Percentiles rank a stretch among this genome's conserved stretches.
These are phyloP conservation scores for Salvia rosmarinus DNA, from an alignment of 257 asterid genomes.

Conservation along the genomic window DNA sequence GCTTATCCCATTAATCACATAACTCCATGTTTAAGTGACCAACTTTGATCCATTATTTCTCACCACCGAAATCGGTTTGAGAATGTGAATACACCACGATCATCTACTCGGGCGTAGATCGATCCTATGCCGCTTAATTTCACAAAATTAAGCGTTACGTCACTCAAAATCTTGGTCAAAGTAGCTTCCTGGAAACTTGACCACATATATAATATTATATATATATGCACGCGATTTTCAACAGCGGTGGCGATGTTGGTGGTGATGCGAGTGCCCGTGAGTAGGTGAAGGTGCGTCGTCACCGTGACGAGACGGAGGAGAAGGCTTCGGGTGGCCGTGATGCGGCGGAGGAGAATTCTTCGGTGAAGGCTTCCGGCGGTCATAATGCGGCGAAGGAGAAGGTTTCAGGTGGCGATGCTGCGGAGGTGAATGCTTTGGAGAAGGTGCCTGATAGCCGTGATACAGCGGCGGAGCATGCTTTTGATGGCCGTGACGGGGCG, in stretches of 20 bases:
- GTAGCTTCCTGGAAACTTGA: too few relatives aligned
- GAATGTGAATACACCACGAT: too few relatives aligned
- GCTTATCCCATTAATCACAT: too few relatives aligned
- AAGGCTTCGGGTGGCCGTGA: background rate
- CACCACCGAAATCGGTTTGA: too few relatives aligned
- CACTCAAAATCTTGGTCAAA: too few relatives aligned
- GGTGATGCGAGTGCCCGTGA: background rate
- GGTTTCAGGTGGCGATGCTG: background rate
- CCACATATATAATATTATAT: too few relatives aligned
- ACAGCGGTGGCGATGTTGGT: background rate
- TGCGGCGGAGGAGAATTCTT: background rate
- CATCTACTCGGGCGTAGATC: too few relatives aligned
- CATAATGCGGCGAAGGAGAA: background rate
- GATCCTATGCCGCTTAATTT: too few relatives aligned
- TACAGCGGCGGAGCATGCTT: background rate
- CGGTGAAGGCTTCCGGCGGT: background rate
- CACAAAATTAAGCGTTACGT: too few relatives aligned
- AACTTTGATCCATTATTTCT: too few relatives aligned
- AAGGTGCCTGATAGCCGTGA: background rate
- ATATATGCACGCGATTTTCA: too few relatives aligned
- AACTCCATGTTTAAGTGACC: too few relatives aligned
- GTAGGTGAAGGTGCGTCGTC: background rate
- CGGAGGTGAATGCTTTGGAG: background rate
- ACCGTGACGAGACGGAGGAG: slow-evolving; percentile 9
- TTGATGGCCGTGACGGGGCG: background rate